These are phyloP conservation scores for Calonectria leucothoes DNA, from an alignment of 2,329 filamentous ascomycete genomes.

Conservation along the genomic window DNA sequence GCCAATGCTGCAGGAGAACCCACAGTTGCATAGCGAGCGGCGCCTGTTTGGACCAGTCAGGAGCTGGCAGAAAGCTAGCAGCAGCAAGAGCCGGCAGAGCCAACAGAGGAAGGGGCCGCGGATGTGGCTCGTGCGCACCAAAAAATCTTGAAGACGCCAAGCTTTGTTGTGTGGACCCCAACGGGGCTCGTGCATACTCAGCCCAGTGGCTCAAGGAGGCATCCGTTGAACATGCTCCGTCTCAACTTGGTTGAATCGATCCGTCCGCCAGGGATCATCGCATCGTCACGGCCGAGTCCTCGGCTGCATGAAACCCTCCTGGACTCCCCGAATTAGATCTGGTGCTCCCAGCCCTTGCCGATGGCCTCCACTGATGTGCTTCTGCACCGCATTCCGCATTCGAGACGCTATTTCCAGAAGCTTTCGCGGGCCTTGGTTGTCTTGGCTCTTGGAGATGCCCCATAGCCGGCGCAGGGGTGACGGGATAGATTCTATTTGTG, in stretches of 20 bases:
- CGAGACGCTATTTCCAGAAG: constrained; percentile 13
- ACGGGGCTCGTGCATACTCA: constrained; percentile 34
- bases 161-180: constrained; percentile 3
- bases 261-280: background rate
- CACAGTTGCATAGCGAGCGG: constrained; percentile 22
- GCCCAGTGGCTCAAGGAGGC: constrained; percentile 37
- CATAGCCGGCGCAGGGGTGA: background rate
- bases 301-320: constrained; percentile 3
- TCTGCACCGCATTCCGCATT: constrained; percentile 12
- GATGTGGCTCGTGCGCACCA: background rate
- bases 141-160: constrained; percentile 8
- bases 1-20: constrained; percentile 8
- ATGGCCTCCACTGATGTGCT: background rate
- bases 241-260: background rate
- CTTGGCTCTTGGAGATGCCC: background rate
- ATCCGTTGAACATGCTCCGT: constrained; percentile 13
- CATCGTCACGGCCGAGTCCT: background rate
- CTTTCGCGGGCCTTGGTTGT: background rate
- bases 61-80: background rate
- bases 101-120: background rate
- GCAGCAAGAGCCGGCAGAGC: constrained; percentile 1
- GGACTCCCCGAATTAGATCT: constrained; percentile 7
- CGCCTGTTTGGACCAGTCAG: constrained; percentile 35
- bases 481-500: background rate
- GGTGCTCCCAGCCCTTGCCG: background rate